Evolutionary conservation across 495 filamentous ascomycete genomes (phyloP), one percentile per base, ranked within the genome.

Genomic region (Podospora pseudoanserina): DNA sequence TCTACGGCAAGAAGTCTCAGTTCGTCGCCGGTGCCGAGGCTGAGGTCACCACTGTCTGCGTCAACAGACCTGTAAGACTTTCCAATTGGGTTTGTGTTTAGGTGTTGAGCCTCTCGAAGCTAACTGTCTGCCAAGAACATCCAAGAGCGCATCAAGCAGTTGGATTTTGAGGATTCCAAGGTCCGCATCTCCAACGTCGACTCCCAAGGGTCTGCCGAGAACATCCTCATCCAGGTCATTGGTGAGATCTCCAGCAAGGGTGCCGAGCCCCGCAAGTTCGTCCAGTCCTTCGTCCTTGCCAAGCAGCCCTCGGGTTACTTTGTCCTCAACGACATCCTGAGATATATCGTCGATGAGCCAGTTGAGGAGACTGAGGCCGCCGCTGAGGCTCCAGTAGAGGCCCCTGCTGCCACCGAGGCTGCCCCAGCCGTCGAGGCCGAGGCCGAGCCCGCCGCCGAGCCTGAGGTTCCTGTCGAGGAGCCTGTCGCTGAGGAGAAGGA

Each of bases 121-220:
- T 19, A 49, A 63, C 32, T 20, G 27, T 20, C 19, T 6, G 11
- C 32, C 0, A 63, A 97, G 94, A 88, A 86, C 19, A 99, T 98
- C 81, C 91, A 93, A 58, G 93, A 98, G 54, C 92, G 91, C 68
- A 97, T 99, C 79, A 92, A 92, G 79, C 82, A 90, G 65, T 87
- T 97, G 59, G 92, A 96, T 70, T 95, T 96, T 84, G 92, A 98
- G 76, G 93, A 98, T 75, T 95, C 92, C 86, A 99, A 99, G 82
- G 95, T 99, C 70, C 92, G 95, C 76, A 92, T 99, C 67, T 90
- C 95, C 71, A 99, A 99, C 74, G 95, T 99, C 72, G 95, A 99
- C 79, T 93, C 93, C 27, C 95, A 99, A 79, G 90, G 89, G 60
- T 98, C 94, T 15, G 91, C 87, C 75, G 87, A 92, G 30, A 93